phyloP scores from a whole-genome alignment of 2,329 filamentous ascomycete species.

The Ceratocystiopsis minuta region DNA sequence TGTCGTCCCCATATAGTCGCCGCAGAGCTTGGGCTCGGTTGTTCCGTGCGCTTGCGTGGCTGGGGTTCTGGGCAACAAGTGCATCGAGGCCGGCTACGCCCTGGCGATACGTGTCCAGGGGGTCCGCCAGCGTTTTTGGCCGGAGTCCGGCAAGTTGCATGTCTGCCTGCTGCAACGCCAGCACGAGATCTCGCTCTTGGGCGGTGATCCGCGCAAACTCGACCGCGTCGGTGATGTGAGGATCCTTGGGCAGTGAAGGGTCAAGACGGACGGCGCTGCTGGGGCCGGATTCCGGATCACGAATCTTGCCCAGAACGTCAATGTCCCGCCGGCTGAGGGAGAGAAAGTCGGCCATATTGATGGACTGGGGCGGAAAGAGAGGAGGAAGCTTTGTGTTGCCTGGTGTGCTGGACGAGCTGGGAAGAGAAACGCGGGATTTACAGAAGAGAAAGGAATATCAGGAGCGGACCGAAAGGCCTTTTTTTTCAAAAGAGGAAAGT shows the following conservation, averaged over 20 bases:
- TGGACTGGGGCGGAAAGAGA: not conserved
- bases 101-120: constrained; percentile 26
- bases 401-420: too few relatives aligned
- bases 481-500: not conserved
- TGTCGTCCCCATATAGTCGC: constrained; percentile 42
- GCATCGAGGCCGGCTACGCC: constrained; percentile 31
- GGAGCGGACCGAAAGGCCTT: too few relatives aligned
- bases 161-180: constrained; percentile 36
- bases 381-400: not conserved
- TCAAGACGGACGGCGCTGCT: constrained; percentile 35
- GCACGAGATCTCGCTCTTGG: constrained; percentile 34
- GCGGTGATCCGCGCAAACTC: constrained; percentile 33
- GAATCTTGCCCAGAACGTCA: constrained; percentile 47
- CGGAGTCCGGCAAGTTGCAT: constrained; percentile 28
- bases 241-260: constrained; percentile 35
- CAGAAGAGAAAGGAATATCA: too few relatives aligned
- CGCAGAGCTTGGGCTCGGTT: constrained; percentile 54
- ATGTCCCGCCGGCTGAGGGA: constrained; percentile 39
- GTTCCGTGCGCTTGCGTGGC: constrained; percentile 55
- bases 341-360: constrained; percentile 11
- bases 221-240: constrained; percentile 31
- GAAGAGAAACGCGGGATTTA: too few relatives aligned
- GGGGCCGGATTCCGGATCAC: constrained; percentile 45
- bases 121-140: constrained; percentile 15
- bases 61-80: constrained; percentile 39